phyloP scores from a whole-genome alignment of 129 eudicot species.

The Flaveria ramosissima region DNA sequence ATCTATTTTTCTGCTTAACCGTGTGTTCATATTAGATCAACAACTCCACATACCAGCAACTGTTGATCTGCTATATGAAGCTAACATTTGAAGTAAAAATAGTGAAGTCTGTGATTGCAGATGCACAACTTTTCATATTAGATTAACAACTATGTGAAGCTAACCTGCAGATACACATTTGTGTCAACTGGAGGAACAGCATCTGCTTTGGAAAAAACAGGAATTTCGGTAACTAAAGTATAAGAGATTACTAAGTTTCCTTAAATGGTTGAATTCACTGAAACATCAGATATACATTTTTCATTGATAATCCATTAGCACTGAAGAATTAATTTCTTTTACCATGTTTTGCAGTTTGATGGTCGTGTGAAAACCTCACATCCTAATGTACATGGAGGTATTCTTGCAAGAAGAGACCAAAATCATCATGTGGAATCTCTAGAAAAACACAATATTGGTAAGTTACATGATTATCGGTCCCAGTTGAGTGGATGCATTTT shows the following conservation, averaged over 20 bases:
- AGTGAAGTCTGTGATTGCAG: conserved; percentile 37
- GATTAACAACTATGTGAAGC: too few species aligned
- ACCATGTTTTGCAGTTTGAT: conserved; percentile 62
- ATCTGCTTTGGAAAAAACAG: conserved; percentile 71
- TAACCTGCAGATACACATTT: conserved; percentile 60
- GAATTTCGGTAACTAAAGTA: conserved; percentile 81
- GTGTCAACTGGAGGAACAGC: conserved; percentile 99
- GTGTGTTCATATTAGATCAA: too few species aligned
- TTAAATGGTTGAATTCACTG: conserved; percentile 64
- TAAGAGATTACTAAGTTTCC: conserved; percentile 86
- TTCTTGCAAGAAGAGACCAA: conserved; percentile 94
- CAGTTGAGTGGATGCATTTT: neutral
- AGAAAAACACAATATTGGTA: conserved; percentile 67
- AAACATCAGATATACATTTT: conserved; percentile 5
- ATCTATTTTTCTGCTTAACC: too few species aligned
- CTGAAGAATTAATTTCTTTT: too few species aligned
- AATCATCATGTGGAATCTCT: conserved; percentile 92
- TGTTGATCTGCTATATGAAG: neutral
- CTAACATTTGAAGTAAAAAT: neutral
- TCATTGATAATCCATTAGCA: neutral
- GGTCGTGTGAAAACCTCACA: conserved; percentile 97
- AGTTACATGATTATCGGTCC: conserved; percentile 20
- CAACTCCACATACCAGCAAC: too few species aligned
- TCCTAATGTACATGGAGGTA: conserved; percentile 87
- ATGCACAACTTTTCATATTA: conserved; percentile 38